Evolutionary conservation across 2,329 filamentous ascomycete genomes (phyloP), one percentile per base, ranked within the genome.

Genomic region (Neofusicoccum parvum): DNA sequence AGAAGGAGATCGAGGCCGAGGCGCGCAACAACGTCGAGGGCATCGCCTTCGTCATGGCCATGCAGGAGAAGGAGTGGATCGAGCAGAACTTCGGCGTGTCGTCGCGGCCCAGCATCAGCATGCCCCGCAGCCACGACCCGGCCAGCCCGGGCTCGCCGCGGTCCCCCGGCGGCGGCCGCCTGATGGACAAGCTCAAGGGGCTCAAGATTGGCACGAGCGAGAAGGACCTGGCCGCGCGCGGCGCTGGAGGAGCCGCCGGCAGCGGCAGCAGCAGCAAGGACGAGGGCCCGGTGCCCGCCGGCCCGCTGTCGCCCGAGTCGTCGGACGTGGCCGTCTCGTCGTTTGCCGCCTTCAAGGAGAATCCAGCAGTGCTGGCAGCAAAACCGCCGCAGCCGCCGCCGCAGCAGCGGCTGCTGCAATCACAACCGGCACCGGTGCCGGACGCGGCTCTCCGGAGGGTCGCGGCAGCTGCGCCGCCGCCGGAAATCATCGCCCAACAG

Each of bases 41-140:
- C 20, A 87, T 97, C 17, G 93, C 91, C 1, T 80, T 96, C 65
- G 88, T 92, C 74, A 96, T 96, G 90, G 92, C 90, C 0, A 76
- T 92, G 54, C 87, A 92, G 66, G 93, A 97, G 77, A 91, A 89
- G 74, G 86, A 91, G 70, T 96, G 92, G 92, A 93, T 97, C 62
- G 86, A 92, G 72, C 83, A 88, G 53, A 92, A 93, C 71, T 97
- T 96, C 76, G 90, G 90, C 5, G 81, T 92, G 1, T 75, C 72
- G 48, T 76, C 78, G 63, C 82, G 77, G 67, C 80, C 77, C 6
- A 80, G 69, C 65, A 72, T 78, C 56, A 76, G 75, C 14, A 65
- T 76, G 20, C 73, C 76, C 41, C 74, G 74, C 17, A 67, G 68
- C 37, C 69, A 70, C 66, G 69, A 73, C 62, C 76, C 79, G 58